Evolutionary conservation across 306 rosid species (phyloP).

Genomic region (Gillenia trifoliata): DNA sequence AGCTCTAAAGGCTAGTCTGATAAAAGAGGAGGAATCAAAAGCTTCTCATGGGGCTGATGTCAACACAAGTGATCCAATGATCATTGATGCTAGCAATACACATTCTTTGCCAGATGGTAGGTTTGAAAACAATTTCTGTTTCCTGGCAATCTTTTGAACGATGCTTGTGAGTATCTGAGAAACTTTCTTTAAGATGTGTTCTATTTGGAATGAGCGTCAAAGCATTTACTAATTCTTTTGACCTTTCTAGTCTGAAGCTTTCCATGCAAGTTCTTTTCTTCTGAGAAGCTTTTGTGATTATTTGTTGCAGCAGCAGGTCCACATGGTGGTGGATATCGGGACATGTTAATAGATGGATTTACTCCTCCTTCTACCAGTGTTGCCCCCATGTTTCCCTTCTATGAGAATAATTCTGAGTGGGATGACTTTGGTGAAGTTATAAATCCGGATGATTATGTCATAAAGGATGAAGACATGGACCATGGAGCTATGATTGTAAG

Average conservation of each 20-base stretch:
- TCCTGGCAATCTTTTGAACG: slow-evolving; percentile 11
- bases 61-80: slow-evolving; percentile 68
- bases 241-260: neutral
- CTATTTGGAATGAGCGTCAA: neutral
- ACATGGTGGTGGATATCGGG: slow-evolving; percentile 51
- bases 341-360: slow-evolving; percentile 81
- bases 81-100: slow-evolving; percentile 54
- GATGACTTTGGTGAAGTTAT: slow-evolving; percentile 97
- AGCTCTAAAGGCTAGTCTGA: slow-evolving; percentile 77
- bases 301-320: slow-evolving; percentile 46
- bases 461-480: slow-evolving; percentile 94
- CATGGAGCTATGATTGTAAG: slow-evolving; percentile 57
- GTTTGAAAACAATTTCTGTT: slow-evolving; percentile 3
- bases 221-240: neutral
- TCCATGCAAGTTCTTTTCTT: neutral
- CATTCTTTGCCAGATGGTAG: slow-evolving; percentile 55
- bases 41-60: slow-evolving; percentile 50
- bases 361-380: slow-evolving; percentile 76
- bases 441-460: slow-evolving; percentile 97
- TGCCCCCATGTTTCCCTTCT: slow-evolving; percentile 89
- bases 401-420: slow-evolving; percentile 76
- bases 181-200: neutral
- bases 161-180: neutral
- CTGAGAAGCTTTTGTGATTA: slow-evolving; percentile 22
- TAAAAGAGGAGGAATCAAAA: slow-evolving; percentile 82